Conservation (phyloP, 805 yeast genomes). For the Brettanomyces sp. region DNA sequence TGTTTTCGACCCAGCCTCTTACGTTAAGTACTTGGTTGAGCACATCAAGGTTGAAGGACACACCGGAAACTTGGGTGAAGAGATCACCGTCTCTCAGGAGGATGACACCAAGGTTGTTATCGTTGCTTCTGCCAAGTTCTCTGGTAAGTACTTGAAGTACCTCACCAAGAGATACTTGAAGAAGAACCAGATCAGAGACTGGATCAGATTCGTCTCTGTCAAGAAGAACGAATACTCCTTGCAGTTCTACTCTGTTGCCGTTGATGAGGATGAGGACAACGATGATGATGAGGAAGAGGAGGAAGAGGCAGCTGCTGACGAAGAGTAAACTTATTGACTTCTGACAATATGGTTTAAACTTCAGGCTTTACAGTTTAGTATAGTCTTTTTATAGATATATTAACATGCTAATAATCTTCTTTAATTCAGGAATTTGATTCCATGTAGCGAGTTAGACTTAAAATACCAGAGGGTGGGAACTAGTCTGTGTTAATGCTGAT, state of each 20-base stretch:
- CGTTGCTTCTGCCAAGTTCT: constrained; percentile 86
- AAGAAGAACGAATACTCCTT: constrained; percentile 93
- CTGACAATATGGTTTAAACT: too few relatives aligned
- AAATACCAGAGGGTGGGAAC: too few relatives aligned
- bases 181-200: constrained; percentile 99
- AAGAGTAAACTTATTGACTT: not conserved
- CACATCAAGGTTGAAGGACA: constrained; percentile 98
- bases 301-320: constrained; percentile 1
- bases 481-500: too few relatives aligned
- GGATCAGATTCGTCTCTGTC: constrained; percentile 98
- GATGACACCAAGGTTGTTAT: constrained; percentile 86
- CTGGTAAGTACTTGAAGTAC: constrained; percentile 99
- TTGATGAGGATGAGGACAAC: constrained; percentile 77
- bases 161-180: constrained; percentile 99
- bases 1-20: constrained; percentile 95
- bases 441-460: not conserved
- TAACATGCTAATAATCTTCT: not conserved
- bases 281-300: constrained; percentile 68
- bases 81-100: constrained; percentile 78
- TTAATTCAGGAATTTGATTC: not conserved
- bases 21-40: constrained; percentile 96
- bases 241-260: constrained; percentile 98
- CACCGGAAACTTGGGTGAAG: constrained; percentile 94
- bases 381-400: not conserved
- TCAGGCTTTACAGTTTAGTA: too few relatives aligned